Evolutionary conservation across 2,329 filamentous ascomycete species (phyloP).

Genomic region (Xylariales sp.): DNA sequence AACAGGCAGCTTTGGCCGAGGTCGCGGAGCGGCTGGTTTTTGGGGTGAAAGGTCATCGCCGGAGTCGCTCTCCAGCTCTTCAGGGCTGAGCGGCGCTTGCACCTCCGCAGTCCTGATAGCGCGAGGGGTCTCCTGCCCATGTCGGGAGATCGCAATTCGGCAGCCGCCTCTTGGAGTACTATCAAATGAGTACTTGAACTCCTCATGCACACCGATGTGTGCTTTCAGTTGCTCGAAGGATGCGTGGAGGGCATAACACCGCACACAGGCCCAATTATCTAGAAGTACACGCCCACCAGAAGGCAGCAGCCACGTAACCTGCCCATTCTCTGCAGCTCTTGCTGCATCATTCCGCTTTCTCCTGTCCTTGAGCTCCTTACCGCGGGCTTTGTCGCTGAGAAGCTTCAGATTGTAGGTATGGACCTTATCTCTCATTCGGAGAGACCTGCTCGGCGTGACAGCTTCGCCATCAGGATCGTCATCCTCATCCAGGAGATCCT

Average conservation of each 20-base stretch:
- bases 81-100: constrained; percentile 15
- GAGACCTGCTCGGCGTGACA: constrained; percentile 46
- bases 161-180: constrained; percentile 9
- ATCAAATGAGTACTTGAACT: constrained; percentile 39
- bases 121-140: constrained; percentile 19
- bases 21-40: constrained; percentile 11
- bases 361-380: constrained; percentile 43
- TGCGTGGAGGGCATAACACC: constrained; percentile 43
- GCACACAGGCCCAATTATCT: constrained; percentile 46
- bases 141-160: constrained; percentile 20
- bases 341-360: constrained; percentile 26
- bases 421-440: constrained; percentile 42
- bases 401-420: constrained; percentile 57
- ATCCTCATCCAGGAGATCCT: constrained; percentile 20
- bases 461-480: constrained; percentile 42
- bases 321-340: constrained; percentile 19
- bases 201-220: constrained; percentile 44
- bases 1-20: constrained; percentile 11
- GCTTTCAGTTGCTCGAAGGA: constrained; percentile 42
- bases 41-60: constrained; percentile 17
- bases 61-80: constrained; percentile 19
- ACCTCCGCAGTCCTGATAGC: constrained; percentile 13
- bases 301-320: constrained; percentile 43
- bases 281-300: constrained; percentile 38
- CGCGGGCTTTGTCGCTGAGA: constrained; percentile 53